phyloP scores from a whole-genome alignment of 257 asterid species.

The Solanum acaule region DNA sequence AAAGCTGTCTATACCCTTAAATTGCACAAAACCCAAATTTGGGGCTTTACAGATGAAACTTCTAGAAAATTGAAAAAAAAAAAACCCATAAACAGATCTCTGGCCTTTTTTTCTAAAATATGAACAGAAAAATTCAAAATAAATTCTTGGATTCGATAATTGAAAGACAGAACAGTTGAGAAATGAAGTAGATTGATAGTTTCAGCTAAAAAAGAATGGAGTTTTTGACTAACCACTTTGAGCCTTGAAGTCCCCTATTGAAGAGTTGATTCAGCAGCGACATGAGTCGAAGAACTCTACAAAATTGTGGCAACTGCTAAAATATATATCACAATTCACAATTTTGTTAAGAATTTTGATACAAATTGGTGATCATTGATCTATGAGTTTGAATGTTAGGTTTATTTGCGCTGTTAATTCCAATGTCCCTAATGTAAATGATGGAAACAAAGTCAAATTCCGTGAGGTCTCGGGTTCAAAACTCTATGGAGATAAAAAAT shows the following conservation, averaged over 20 bases:
- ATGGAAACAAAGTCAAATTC: not conserved
- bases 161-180: not conserved
- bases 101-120: not conserved
- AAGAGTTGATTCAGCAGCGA: slow-evolving; percentile 82
- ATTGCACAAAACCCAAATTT: not conserved
- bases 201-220: not conserved
- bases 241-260: slow-evolving; percentile 76
- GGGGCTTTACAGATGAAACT: not conserved
- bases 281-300: slow-evolving; percentile 13
- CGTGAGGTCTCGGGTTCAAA: not conserved
- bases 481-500: not conserved
- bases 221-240: slow-evolving; percentile 57
- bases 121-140: not conserved
- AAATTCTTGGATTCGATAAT: not conserved
- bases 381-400: not conserved
- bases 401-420: not conserved
- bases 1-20: not conserved
- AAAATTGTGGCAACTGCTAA: not conserved
- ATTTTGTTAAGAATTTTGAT: not conserved
- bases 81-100: not conserved
- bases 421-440: not conserved
- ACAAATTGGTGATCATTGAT: not conserved
- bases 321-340: not conserved
- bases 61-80: not conserved
- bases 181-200: not conserved